Conservation (phyloP, 192 early-diverging fungal genomes). For the Blastocladiella britannica region DNA sequence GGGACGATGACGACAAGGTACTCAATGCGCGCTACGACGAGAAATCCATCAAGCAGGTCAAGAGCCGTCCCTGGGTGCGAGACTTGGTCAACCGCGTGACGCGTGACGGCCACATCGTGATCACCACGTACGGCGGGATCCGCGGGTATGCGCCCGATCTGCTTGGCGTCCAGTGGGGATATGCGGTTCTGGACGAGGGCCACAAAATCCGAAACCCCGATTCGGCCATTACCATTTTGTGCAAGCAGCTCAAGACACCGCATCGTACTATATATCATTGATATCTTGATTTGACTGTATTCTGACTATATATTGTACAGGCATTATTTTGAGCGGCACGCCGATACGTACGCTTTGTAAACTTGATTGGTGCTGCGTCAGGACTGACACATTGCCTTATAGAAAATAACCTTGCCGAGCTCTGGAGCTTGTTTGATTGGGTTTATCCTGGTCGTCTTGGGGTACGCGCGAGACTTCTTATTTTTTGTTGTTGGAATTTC, state of each 20-base stretch:
- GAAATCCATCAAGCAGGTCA: conserved; percentile 1
- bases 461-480: conserved; percentile 3
- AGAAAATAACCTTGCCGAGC: conserved; percentile 58
- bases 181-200: conserved; percentile 81
- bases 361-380: too few relatives aligned
- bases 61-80: conserved; percentile 5
- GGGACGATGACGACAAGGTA: conserved; percentile 2
- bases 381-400: too few relatives aligned
- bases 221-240: conserved; percentile 51
- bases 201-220: conserved; percentile 94
- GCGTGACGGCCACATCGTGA: conserved; percentile 46
- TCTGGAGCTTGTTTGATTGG: conserved; percentile 68
- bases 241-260: conserved; percentile 34
- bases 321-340: conserved; percentile 56
- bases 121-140: conserved; percentile 73
- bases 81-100: conserved; percentile 2
- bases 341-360: too few relatives aligned
- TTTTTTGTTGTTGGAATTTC: not conserved
- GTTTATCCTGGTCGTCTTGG: conserved; percentile 55
- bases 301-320: conserved; percentile 4
- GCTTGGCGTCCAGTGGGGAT: conserved; percentile 58
- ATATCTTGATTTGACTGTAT: not conserved
- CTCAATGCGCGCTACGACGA: not conserved
- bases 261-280: too few relatives aligned
- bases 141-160: conserved; percentile 47